phyloP scores from a whole-genome alignment of 352 stramenopile species.

The Globisporangium okanoganense region DNA sequence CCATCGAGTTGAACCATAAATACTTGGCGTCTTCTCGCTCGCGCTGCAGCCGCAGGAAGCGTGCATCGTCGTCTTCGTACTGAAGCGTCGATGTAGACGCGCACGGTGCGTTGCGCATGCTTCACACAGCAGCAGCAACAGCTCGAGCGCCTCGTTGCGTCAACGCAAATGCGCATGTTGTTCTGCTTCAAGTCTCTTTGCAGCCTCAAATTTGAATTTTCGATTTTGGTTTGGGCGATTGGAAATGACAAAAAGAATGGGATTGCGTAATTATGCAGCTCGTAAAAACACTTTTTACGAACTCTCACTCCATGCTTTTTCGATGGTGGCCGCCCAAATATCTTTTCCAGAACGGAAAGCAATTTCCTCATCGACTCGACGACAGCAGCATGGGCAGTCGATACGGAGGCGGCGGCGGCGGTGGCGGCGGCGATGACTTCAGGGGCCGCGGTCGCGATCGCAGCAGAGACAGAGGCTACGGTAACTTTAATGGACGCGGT shows the following conservation, averaged over 20 bases:
- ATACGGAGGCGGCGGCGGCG: slow-evolving; percentile 55
- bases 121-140: neutral
- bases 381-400: slow-evolving; percentile 51
- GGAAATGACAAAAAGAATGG: neutral
- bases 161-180: slow-evolving; percentile 2
- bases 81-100: slow-evolving; percentile 11
- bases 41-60: slow-evolving; percentile 12
- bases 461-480: slow-evolving; percentile 61
- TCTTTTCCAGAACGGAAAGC: slow-evolving; percentile 3
- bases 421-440: slow-evolving; percentile 53
- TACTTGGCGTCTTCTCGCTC: slow-evolving; percentile 24
- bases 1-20: slow-evolving; percentile 64
- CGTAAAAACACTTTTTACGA: slow-evolving; percentile 12
- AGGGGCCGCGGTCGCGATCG: slow-evolving; percentile 61
- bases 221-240: neutral
- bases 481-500: slow-evolving; percentile 14
- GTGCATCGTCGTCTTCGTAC: slow-evolving; percentile 21
- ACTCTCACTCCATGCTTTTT: slow-evolving; percentile 2
- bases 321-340: slow-evolving; percentile 11
- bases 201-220: slow-evolving; percentile 14
- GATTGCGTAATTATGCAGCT: slow-evolving; percentile 7
- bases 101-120: slow-evolving; percentile 6
- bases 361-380: slow-evolving; percentile 3
- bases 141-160: neutral
- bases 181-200: slow-evolving; percentile 6